Conservation (phyloP, 331 rosid genomes). For the Malus hybrid region DNA sequence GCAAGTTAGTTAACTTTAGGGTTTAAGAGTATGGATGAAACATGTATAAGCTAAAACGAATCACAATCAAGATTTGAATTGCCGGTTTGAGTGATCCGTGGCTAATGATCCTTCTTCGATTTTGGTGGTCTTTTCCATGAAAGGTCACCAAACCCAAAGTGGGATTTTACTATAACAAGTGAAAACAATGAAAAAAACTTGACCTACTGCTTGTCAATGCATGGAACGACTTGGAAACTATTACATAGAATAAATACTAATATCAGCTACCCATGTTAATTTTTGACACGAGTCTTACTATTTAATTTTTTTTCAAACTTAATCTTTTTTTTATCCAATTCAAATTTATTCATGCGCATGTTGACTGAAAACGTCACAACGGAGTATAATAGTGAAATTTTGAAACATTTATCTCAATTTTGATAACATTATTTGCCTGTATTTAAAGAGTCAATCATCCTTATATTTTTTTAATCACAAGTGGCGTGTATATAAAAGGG, state of each 20-base stretch:
- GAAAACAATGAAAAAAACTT: background rate
- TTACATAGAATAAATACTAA: background rate
- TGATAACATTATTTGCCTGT: too few relatives aligned
- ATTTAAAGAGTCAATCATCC: too few relatives aligned
- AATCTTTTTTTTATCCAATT: too few relatives aligned
- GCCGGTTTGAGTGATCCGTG: constrained; percentile 16
- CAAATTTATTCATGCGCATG: too few relatives aligned
- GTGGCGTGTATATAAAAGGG: too few relatives aligned
- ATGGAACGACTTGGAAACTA: background rate
- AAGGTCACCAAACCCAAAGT: constrained; percentile 38
- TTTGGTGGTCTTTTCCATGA: background rate
- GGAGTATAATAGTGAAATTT: too few relatives aligned
- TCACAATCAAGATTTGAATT: background rate
- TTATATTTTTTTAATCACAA: too few relatives aligned
- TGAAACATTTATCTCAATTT: too few relatives aligned
- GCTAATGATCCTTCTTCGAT: background rate
- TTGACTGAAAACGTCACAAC: too few relatives aligned
- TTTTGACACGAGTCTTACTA: too few relatives aligned
- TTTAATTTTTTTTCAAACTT: too few relatives aligned
- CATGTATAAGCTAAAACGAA: background rate
- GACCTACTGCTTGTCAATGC: constrained; percentile 11
- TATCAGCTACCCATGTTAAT: too few relatives aligned
- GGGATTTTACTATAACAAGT: constrained; percentile 16
- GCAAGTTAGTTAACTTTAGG: background rate
- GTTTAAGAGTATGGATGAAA: background rate